Evolutionary conservation across 2,329 filamentous ascomycete genomes (phyloP), one percentile per base, ranked within the genome.

Genomic region (Sarocladium kiliense): DNA sequence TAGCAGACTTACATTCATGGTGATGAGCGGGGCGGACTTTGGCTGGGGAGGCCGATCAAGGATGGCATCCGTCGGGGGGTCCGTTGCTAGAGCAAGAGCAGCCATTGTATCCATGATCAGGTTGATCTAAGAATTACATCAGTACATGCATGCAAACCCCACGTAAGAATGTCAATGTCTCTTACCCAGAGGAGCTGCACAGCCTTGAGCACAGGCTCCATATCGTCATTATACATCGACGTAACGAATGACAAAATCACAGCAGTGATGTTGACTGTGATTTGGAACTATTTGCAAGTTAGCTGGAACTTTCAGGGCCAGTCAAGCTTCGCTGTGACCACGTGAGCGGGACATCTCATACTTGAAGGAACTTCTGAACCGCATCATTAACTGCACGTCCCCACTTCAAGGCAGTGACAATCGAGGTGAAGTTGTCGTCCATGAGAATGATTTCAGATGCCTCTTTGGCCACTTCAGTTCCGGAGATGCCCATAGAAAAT

Each of bases 11-110:
- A 57, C 56, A 55, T 74, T 86, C 56, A 81, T 73, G 1, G 85
- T 90, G 61, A 93, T 89, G 2, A 93, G 75, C 0, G 88, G 81
- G 1, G 87, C 85, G 50, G 81, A 85, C 65, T 91, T 91, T 5
- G 71, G 68, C 58, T 79, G 74, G 0, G 77, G 77, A 21, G 69
- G 67, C 39, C 84, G 76, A 58, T 85, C 69, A 16, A 87, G 74
- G 44, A 86, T 78, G 55, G 75, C 75, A 4, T 77, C 73, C 1
- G 77, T 79, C 0, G 84, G 84, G 3, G 81, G 79, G 60, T 87
- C 84, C 1, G 84, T 87, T 5, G 84, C 84, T 11, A 86, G 74
- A 9, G 82, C 84, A 27, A 87, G 77, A 14, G 84, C 84, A 2
- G 84, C 84, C 57, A 87, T 85, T 5, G 84, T 86, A 61, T 86